Base-by-base conservation (phyloP, 75 land plant species). In the Isoetes taiwanensis region DNA sequence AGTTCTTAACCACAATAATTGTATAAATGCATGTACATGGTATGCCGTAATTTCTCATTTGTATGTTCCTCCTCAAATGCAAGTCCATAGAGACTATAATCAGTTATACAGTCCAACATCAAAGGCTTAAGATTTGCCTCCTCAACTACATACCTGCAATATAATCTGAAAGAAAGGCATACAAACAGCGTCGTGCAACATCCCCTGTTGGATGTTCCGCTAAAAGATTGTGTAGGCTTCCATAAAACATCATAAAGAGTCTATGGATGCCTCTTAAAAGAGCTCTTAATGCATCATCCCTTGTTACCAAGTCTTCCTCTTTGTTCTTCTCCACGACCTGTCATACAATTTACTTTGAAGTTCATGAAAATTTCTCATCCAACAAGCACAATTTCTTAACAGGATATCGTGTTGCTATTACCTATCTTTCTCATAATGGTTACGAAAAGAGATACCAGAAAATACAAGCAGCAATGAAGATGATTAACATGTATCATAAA, bases 311-410 rank as follows among this genome's bases (percentile, higher is more conserved):
- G 53, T 88, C 83, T 32, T 34, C 57, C 39, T 93, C 90, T 34
- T 84, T 90, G 41, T 24, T 70, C 71, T 90, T 94, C 58, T 86
- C 93, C 43, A 90, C 70, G 25, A 90, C 82, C 97, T 90, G 64
- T 37, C 59, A 5, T 24, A 43, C 35, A 1, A 48, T 17, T 23
- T 31, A 40, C 24, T 52, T 17, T 8, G 20, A 25, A 32, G 37
- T 37, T n/a, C 3, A 11, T 40, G n/a, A n/a, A n/a, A n/a, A n/a
- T n/a, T n/a, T n/a, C 28, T 41, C 32, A 41, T 5, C 16, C 14
- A 10, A 37, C 39, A 37, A 10, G 39, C 39, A 37, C 39, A 37
- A 14, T 37, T 37, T 37, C 39, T 37, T 9, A 37, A 10, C 14
- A 10, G 39, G 39, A 14, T 10, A 37, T 37, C 12, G 14, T 10